phyloP scores from a whole-genome alignment of 2,329 filamentous ascomycete species.

The Botrytis pseudocinerea region DNA sequence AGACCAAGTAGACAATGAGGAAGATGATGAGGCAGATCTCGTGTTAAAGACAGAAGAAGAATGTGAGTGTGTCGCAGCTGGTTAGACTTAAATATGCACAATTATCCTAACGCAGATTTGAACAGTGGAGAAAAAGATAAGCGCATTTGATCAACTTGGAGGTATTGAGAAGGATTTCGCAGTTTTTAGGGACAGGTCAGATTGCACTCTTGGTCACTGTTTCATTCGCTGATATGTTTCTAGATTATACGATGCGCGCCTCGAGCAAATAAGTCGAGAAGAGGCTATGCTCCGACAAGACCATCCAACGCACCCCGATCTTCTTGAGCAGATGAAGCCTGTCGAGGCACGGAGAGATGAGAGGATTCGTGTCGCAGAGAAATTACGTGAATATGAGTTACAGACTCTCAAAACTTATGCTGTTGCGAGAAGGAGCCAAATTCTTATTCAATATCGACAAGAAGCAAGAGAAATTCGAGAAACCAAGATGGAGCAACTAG shows the following conservation, averaged over 20 bases:
- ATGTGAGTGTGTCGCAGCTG: slow-evolving; percentile 46
- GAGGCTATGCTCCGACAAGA: slow-evolving; percentile 61
- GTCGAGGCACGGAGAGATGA: slow-evolving; percentile 80
- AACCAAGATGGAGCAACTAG: slow-evolving; percentile 73
- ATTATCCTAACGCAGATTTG: slow-evolving; percentile 31
- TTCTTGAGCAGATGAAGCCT: slow-evolving; percentile 84
- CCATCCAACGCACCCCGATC: slow-evolving; percentile 81
- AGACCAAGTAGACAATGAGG: slow-evolving; percentile 54
- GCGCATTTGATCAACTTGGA: slow-evolving; percentile 75
- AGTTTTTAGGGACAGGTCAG: slow-evolving; percentile 74
- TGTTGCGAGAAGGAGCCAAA: slow-evolving; percentile 79
- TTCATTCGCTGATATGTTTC: slow-evolving; percentile 30
- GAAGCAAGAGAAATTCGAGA: slow-evolving; percentile 81
- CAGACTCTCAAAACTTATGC: slow-evolving; percentile 72
- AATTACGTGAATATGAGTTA: slow-evolving; percentile 71
- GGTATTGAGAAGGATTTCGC: slow-evolving; percentile 87
- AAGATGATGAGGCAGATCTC: slow-evolving; percentile 56
- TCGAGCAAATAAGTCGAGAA: slow-evolving; percentile 75
- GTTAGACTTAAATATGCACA: background rate
- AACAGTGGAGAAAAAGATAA: slow-evolving; percentile 73
- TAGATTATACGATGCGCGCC: slow-evolving; percentile 84
- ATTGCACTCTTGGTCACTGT: slow-evolving; percentile 36
- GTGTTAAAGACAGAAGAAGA: slow-evolving; percentile 65
- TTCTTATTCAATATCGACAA: slow-evolving; percentile 90
- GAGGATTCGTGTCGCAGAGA: slow-evolving; percentile 73